These are phyloP conservation scores for Haplographium delicatum DNA, from an alignment of 495 filamentous ascomycete species.

Conservation along the genomic window DNA sequence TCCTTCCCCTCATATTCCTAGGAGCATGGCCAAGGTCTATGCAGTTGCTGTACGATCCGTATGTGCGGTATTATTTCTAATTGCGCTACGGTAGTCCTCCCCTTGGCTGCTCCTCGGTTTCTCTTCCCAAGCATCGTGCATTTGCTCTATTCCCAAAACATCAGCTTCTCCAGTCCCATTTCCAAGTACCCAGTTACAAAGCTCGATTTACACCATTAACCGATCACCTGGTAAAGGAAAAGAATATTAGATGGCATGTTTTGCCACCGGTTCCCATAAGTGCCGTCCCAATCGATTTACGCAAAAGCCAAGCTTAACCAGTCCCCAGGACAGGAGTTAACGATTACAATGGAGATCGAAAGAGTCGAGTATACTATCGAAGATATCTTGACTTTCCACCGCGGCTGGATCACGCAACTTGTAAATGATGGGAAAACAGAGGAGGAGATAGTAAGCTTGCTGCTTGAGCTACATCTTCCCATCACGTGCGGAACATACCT, in stretches of 20 bases:
- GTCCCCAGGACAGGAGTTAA: neutral
- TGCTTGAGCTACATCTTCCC: constrained; percentile 7
- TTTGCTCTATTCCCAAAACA: neutral
- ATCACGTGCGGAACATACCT: constrained; percentile 14
- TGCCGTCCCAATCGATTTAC: neutral
- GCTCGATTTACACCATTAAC: too few species aligned
- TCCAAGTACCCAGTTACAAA: too few species aligned
- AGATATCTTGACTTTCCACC: constrained; percentile 16
- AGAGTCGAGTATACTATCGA: constrained; percentile 15
- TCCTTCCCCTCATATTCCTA: neutral
- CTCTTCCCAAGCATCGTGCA: neutral
- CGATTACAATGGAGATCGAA: constrained; percentile 8
- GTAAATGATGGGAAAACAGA: constrained; percentile 11
- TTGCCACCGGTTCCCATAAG: neutral
- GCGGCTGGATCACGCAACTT: constrained; percentile 17
- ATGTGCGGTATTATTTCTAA: too few species aligned
- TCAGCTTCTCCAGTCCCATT: neutral
- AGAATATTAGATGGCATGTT: neutral
- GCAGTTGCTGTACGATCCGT: too few species aligned
- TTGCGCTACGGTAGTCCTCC: too few species aligned
- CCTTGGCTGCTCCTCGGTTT: neutral
- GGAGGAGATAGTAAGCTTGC: constrained; percentile 12
- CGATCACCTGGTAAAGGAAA: neutral
- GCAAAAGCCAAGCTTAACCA: neutral
- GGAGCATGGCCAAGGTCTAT: too few species aligned